Conservation (phyloP, 345 rosid genomes). For the Eucalyptus curtisii region DNA sequence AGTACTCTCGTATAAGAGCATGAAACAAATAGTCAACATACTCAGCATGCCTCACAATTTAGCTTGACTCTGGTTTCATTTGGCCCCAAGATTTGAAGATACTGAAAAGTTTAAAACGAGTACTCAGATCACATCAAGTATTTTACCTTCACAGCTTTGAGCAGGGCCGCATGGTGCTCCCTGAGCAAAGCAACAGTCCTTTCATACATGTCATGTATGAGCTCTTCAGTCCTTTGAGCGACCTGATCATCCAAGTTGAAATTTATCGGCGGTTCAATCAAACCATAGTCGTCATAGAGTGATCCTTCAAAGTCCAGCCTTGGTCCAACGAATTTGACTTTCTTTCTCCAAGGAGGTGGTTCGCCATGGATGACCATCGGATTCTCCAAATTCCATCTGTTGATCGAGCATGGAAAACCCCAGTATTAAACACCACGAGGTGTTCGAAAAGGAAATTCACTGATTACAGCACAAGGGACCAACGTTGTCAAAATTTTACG, state of each 20-base stretch:
- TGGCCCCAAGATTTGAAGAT: not conserved
- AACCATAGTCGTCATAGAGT: slow-evolving; percentile 64
- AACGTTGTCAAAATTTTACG: slow-evolving; percentile 81
- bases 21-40: not conserved
- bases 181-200: slow-evolving; percentile 56
- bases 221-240: slow-evolving; percentile 63
- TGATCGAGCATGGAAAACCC: not conserved
- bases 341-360: slow-evolving; percentile 87
- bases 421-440: not conserved
- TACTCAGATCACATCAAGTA: not conserved
- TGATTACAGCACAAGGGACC: not conserved
- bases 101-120: not conserved
- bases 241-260: slow-evolving; percentile 79
- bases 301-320: slow-evolving; percentile 91
- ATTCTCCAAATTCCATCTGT: slow-evolving; percentile 93
- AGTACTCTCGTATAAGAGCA: not conserved
- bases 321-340: slow-evolving; percentile 67
- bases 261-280: slow-evolving; percentile 72
- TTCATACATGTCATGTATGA: slow-evolving; percentile 41
- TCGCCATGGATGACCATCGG: slow-evolving; percentile 94
- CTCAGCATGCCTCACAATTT: not conserved
- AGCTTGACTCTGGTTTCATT: not conserved
- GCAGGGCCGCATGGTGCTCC: slow-evolving; percentile 69
- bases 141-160: slow-evolving; percentile 72
- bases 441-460: not conserved